phyloP scores from a whole-genome alignment of 495 filamentous ascomycete species.

The Aspergillus egyptiacus region DNA sequence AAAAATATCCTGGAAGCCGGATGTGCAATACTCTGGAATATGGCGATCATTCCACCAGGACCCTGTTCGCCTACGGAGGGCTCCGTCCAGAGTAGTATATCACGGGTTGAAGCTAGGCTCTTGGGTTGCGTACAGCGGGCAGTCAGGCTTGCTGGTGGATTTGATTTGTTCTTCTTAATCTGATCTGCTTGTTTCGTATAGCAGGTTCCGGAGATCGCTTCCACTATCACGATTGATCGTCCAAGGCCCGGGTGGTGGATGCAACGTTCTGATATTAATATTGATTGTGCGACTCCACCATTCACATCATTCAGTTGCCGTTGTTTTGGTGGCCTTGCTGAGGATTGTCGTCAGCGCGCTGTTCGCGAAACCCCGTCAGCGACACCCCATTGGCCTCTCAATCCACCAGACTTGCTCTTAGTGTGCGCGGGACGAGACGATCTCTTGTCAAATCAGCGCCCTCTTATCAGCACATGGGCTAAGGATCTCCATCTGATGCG shows the following conservation, averaged over 20 bases:
- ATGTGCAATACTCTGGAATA: no score
- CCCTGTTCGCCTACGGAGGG: no score
- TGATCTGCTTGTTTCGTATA: constrained; percentile 5
- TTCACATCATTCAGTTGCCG: constrained; percentile 5
- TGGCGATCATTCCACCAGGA: no score
- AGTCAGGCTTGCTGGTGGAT: not conserved
- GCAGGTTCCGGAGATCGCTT: constrained; percentile 2
- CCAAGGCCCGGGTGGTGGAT: constrained; percentile 1
- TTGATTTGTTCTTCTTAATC: constrained; percentile 5
- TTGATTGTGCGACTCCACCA: not conserved
- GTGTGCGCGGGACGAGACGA: constrained; percentile 2
- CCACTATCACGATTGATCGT: constrained; percentile 4
- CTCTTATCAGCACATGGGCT: constrained; percentile 33
- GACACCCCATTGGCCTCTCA: constrained; percentile 14
- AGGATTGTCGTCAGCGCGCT: constrained; percentile 5
- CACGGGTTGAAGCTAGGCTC: no score
- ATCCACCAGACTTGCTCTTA: not conserved
- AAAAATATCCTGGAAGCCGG: no score
- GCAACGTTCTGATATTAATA: constrained; percentile 17
- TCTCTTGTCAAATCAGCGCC: constrained; percentile 26
- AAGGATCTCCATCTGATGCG: constrained; percentile 11
- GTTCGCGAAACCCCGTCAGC: constrained; percentile 2
- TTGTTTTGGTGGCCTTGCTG: constrained; percentile 7
- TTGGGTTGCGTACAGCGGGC: no score
- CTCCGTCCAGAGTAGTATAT: no score